Conservation (phyloP, 305 asterid species). For the Caryopteris hybrid region DNA sequence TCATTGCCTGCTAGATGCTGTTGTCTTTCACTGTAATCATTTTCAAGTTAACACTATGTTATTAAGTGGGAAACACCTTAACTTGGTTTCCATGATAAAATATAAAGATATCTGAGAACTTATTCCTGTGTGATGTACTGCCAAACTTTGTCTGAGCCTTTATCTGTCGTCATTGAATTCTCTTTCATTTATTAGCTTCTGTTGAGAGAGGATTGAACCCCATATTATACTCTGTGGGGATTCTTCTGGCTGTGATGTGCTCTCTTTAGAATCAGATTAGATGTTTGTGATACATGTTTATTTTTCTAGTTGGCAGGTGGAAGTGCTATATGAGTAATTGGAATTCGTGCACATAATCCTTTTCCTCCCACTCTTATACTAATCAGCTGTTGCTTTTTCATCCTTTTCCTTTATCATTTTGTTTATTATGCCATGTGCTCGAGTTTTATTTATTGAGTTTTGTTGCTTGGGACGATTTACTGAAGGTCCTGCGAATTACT, state of each 20-base stretch:
- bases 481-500: conserved; percentile 2
- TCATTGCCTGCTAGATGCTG: neutral
- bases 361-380: neutral
- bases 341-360: neutral
- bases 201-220: neutral
- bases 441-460: neutral
- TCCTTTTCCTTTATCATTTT: neutral
- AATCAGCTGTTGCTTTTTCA: neutral
- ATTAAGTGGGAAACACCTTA: neutral
- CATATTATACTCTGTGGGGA: neutral
- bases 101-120: neutral
- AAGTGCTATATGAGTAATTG: neutral
- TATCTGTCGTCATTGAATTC: neutral
- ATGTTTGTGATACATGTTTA: neutral
- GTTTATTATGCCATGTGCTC: neutral
- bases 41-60: neutral
- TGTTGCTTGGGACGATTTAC: neutral
- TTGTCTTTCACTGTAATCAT: neutral
- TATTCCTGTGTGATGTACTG: neutral
- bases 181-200: neutral
- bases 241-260: neutral
- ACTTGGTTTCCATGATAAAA: neutral
- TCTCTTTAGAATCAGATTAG: neutral
- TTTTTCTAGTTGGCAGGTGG: neutral
- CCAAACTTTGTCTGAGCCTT: neutral